phyloP scores from a whole-genome alignment of 352 stramenopile genomes.

The Globisporangium radiosum region DNA sequence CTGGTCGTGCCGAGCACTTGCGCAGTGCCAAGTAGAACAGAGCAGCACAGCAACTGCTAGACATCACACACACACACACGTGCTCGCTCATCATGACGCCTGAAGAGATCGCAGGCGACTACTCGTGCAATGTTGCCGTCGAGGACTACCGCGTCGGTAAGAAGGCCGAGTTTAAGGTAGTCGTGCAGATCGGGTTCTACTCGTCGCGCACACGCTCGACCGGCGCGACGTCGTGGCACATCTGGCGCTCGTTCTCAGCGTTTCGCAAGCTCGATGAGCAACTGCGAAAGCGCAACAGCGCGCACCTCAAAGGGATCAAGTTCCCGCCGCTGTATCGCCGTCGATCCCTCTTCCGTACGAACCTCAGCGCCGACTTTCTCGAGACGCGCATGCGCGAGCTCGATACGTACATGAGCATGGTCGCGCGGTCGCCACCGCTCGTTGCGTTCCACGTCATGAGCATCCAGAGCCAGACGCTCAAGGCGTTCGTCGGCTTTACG shows the following conservation, averaged over 20 bases:
- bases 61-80: neutral
- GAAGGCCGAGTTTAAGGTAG: conserved; percentile 80
- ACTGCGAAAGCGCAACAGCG: conserved; percentile 59
- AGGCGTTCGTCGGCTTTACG: conserved; percentile 69
- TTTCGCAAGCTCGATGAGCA: conserved; percentile 82
- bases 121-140: conserved; percentile 47
- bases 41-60: neutral
- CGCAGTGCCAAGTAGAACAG: neutral
- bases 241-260: conserved; percentile 73
- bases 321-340: conserved; percentile 74
- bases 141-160: conserved; percentile 72
- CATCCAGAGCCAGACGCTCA: conserved; percentile 72
- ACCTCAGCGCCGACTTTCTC: conserved; percentile 63
- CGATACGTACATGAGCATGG: conserved; percentile 68
- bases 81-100: conserved; percentile 37
- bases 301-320: conserved; percentile 80
- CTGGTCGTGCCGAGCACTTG: neutral
- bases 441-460: conserved; percentile 72
- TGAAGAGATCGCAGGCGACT: conserved; percentile 80
- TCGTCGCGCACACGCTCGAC: conserved; percentile 59
- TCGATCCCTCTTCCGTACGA: conserved; percentile 53
- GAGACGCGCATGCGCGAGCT: conserved; percentile 55
- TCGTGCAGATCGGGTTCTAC: conserved; percentile 67
- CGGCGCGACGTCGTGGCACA: conserved; percentile 71
- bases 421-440: conserved; percentile 50